phyloP scores from a whole-genome alignment of 306 rosid genomes.

The Trifolium pratense region DNA sequence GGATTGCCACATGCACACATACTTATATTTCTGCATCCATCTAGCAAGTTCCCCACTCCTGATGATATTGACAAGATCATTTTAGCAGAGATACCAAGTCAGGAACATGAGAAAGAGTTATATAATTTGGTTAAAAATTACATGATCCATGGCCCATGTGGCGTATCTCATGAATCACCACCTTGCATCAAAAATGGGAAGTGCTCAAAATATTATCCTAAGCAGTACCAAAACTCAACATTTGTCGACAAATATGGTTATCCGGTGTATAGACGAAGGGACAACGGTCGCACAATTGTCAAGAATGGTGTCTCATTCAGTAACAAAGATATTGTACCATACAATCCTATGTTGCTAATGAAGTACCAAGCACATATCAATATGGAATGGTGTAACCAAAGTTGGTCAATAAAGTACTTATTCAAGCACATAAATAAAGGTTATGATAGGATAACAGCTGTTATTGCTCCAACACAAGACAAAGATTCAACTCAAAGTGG shows the following conservation, averaged over 20 bases:
- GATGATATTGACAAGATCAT: slow-evolving; percentile 4
- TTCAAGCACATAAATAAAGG: slow-evolving; percentile 16
- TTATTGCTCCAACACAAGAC: neutral
- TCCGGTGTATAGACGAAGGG: slow-evolving; percentile 1
- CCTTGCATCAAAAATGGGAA: slow-evolving; percentile 17
- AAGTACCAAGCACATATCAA: slow-evolving; percentile 20
- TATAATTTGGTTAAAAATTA: neutral
- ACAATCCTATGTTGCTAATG: neutral
- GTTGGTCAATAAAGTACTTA: slow-evolving; percentile 5
- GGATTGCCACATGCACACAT: slow-evolving; percentile 14
- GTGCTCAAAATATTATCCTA: slow-evolving; percentile 8
- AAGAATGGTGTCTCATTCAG: neutral
- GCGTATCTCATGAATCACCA: neutral
- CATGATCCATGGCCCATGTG: slow-evolving; percentile 10
- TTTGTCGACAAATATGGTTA: neutral
- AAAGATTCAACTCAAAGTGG: neutral
- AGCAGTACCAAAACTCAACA: neutral
- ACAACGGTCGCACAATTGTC: slow-evolving; percentile 1
- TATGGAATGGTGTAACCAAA: slow-evolving; percentile 6
- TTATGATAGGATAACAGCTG: neutral
- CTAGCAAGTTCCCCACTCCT: neutral
- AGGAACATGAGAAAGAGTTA: neutral
- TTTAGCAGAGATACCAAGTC: neutral
- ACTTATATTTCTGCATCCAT: neutral
- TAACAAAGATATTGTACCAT: neutral